Evolutionary conservation across 139 green algal genomes (phyloP), one percentile per base, ranked within the genome.

Genomic region (Pleodorina starrii): DNA sequence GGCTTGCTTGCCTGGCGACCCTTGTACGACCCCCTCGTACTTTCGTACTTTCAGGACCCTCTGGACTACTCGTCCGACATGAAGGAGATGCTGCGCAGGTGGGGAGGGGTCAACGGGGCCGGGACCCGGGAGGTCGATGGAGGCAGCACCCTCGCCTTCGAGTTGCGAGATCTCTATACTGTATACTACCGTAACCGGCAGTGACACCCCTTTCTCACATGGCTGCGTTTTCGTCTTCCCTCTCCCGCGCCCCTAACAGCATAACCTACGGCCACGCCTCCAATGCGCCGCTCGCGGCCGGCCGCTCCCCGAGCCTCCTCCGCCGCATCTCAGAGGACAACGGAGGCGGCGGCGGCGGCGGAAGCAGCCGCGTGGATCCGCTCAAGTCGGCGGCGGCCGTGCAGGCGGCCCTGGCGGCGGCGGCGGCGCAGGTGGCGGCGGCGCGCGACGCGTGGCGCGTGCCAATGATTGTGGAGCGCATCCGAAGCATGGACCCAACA

Each of bases 21-120:
- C n/a, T n/a, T n/a, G n/a, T n/a, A n/a, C n/a, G n/a, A n/a, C n/a
- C n/a, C n/a, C n/a, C n/a, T n/a, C n/a, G n/a, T n/a, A n/a, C n/a
- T n/a, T n/a, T n/a, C n/a, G n/a, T n/a, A n/a, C n/a, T n/a, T n/a
- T n/a, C 78, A 85, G 78, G 78, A 85, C 78, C 78, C 78, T 0
- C 78, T 85, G 36, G 78, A 85, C 57, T 85, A 85, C 19, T 74
- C 51, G 4, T 85, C 78, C 38, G 78, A 85, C 36, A 85, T 85
- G 46, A 85, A 85, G 78, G 78, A 85, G 54, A 85, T 85, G 78
- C 78, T 85, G 78, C 78, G 78, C 11, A 85, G 78, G 78, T 85
- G 57, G 2, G 54, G 36, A n/a, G n/a, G n/a, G n/a, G n/a, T n/a
- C n/a, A n/a, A n/a, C n/a, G n/a, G n/a, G n/a, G n/a, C n/a, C n/a